Evolutionary conservation across 2,329 filamentous ascomycete species (phyloP).

Genomic region (Aspergillus candidus): DNA sequence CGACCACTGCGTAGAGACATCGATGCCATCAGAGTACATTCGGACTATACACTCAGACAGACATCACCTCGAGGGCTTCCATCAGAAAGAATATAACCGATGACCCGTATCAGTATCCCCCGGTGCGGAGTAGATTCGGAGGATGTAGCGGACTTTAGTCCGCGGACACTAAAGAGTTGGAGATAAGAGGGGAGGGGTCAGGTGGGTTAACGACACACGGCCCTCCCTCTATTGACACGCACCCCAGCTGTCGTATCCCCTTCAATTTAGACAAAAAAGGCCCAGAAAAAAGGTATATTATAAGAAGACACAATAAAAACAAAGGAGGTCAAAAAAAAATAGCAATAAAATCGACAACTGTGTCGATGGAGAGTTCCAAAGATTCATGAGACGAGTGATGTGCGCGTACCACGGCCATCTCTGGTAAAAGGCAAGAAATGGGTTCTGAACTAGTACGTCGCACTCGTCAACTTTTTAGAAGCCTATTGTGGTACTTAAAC

Average conservation of each 20-base stretch:
- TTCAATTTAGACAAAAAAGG: neutral
- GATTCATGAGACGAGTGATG: conserved; percentile 54
- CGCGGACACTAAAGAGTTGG: too few species aligned
- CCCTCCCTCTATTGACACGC: conserved; percentile 2
- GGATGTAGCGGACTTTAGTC: too few species aligned
- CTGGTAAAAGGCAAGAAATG: conserved; percentile 77
- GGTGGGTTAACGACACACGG: too few species aligned
- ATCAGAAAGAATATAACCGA: too few species aligned
- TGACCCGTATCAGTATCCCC: too few species aligned
- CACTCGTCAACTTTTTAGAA: conserved; percentile 48
- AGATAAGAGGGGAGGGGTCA: too few species aligned
- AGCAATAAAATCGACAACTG: conserved; percentile 39
- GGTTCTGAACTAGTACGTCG: conserved; percentile 65
- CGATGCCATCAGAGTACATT: too few species aligned
- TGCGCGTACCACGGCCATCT: conserved; percentile 65
- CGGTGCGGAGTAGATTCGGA: too few species aligned
- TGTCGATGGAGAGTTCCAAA: conserved; percentile 49
- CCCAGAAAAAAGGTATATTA: neutral
- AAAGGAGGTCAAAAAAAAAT: conserved; percentile 17
- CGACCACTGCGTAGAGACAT: too few species aligned
- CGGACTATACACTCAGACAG: too few species aligned
- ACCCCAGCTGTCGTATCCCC: neutral
- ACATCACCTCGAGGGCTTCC: too few species aligned
- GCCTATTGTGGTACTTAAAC: conserved; percentile 10
- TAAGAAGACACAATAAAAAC: neutral